phyloP scores from a whole-genome alignment of 257 asterid genomes.

The Nicotiana otophora region DNA sequence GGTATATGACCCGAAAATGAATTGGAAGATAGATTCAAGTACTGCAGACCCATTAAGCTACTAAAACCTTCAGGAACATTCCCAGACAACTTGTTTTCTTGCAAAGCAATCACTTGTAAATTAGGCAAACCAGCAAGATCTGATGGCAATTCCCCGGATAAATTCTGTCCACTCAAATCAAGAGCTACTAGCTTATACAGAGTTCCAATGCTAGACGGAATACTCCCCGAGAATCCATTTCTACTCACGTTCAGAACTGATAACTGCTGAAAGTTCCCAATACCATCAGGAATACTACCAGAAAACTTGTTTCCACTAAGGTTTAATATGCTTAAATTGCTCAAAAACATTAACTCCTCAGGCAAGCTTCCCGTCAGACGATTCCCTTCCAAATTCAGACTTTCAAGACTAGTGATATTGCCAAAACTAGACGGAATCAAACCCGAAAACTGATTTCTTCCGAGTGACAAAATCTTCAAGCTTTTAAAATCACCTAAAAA shows the following conservation, averaged over 20 bases:
- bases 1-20: constrained; percentile 54
- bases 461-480: constrained; percentile 38
- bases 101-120: constrained; percentile 63
- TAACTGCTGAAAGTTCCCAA: constrained; percentile 43
- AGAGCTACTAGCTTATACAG: constrained; percentile 44
- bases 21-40: constrained; percentile 61
- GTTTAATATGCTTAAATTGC: constrained; percentile 46
- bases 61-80: constrained; percentile 65
- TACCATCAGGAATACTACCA: constrained; percentile 39
- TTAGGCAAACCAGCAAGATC: constrained; percentile 61
- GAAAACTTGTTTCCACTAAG: constrained; percentile 52
- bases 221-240: constrained; percentile 41
- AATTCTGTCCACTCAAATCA: constrained; percentile 58
- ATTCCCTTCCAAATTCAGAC: constrained; percentile 43
- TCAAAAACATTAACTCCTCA: constrained; percentile 33
- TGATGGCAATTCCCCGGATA: constrained; percentile 53
- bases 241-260: constrained; percentile 50
- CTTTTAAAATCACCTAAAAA: constrained; percentile 28
- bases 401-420: constrained; percentile 39
- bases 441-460: constrained; percentile 48
- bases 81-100: constrained; percentile 53
- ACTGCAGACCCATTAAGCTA: constrained; percentile 49
- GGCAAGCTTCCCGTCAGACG: constrained; percentile 44
- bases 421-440: constrained; percentile 36
- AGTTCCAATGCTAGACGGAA: constrained; percentile 53